Evolutionary conservation across 352 stramenopile species (phyloP).

Genomic region (Peronospora belbahrii): DNA sequence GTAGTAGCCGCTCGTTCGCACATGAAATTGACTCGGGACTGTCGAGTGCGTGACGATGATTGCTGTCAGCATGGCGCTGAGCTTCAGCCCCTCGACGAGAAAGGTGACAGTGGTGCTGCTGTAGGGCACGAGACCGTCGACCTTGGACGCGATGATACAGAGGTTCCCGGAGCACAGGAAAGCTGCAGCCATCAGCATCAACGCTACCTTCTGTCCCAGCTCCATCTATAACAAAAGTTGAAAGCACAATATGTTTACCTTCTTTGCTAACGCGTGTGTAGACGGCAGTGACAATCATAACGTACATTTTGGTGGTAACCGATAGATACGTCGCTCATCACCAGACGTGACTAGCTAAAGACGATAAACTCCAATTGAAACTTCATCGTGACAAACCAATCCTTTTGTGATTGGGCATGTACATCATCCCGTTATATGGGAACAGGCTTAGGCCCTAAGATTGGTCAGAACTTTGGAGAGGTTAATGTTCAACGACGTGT

Average conservation of each 20-base stretch:
- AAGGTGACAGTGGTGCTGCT: constrained; percentile 81
- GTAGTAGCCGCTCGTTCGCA: constrained; percentile 48
- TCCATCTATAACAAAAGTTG: constrained; percentile 10
- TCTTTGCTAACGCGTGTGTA: too few species aligned
- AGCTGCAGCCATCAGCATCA: constrained; percentile 53
- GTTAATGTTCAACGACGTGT: too few species aligned
- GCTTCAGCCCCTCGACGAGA: constrained; percentile 77
- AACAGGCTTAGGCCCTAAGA: too few species aligned
- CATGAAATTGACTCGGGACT: constrained; percentile 25
- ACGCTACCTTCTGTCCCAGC: constrained; percentile 27
- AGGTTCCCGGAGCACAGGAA: constrained; percentile 75
- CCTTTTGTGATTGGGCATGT: too few species aligned
- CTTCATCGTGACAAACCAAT: too few species aligned
- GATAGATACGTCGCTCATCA: too few species aligned
- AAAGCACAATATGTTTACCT: not conserved
- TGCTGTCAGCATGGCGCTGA: constrained; percentile 31
- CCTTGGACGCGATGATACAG: constrained; percentile 81
- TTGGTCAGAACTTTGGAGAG: too few species aligned
- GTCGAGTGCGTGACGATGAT: constrained; percentile 30
- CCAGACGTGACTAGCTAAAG: too few species aligned
- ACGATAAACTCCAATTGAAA: too few species aligned
- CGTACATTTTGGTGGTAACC: too few species aligned
- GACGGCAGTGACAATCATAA: too few species aligned
- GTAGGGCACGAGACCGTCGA: constrained; percentile 62
- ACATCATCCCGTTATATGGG: too few species aligned